These are phyloP conservation scores for Rutidosis leptorrhynchoides DNA, from an alignment of 129 eudicot species.

Conservation along the genomic window DNA sequence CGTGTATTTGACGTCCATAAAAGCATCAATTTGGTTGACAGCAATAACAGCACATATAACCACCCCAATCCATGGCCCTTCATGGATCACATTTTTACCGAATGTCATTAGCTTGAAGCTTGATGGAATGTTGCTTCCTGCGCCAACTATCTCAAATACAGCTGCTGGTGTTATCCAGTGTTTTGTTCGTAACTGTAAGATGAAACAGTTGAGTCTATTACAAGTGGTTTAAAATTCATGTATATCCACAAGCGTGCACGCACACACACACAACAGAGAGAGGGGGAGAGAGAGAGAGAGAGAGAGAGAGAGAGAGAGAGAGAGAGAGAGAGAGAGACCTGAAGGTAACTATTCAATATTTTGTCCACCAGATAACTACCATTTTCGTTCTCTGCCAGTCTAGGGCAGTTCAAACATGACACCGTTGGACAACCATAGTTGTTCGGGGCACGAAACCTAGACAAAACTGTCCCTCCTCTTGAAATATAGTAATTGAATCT, in stretches of 20 bases:
- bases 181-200: constrained; percentile 15
- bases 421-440: neutral
- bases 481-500: neutral
- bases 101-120: neutral
- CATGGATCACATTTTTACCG: too few relatives aligned
- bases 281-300: too few relatives aligned
- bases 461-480: too few relatives aligned
- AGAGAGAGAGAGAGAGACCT: neutral
- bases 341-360: neutral
- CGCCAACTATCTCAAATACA: constrained; percentile 28
- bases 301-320: too few relatives aligned
- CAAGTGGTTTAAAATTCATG: too few relatives aligned
- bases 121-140: constrained; percentile 21
- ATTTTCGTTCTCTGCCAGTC: neutral
- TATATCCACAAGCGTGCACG: too few relatives aligned
- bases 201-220: too few relatives aligned
- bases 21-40: neutral
- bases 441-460: neutral
- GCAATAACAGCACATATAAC: constrained; percentile 25
- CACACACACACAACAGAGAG: too few relatives aligned
- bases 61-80: too few relatives aligned
- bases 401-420: neutral
- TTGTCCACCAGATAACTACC: neutral
- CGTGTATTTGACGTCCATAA: constrained; percentile 1
- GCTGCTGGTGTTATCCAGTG: constrained; percentile 17